Conservation (phyloP, 371 early-diverging fungal species). For the Aphelidium insulamus region DNA sequence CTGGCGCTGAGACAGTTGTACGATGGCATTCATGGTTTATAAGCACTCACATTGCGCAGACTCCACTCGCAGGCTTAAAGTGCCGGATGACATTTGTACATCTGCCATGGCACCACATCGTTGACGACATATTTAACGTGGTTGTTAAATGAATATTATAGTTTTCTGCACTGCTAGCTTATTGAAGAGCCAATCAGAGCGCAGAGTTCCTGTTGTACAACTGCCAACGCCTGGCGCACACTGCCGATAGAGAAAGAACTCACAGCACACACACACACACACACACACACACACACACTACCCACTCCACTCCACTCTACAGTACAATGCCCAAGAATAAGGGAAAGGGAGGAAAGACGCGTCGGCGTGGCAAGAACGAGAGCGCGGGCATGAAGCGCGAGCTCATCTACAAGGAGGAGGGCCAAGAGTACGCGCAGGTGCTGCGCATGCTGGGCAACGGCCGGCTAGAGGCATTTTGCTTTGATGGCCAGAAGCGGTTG, state of each 20-base stretch:
- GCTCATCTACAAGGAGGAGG: constrained; percentile 80
- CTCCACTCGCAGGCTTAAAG: constrained; percentile 22
- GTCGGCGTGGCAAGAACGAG: constrained; percentile 93
- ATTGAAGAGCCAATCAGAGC: no score
- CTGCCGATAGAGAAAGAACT: no score
- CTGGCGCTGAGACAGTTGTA: constrained; percentile 4
- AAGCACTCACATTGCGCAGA: constrained; percentile 13
- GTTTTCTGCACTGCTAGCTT: no score
- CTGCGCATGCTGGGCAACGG: constrained; percentile 91
- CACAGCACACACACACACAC: no score
- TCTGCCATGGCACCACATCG: no score
- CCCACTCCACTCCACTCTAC: no score
- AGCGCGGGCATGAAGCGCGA: constrained; percentile 85
- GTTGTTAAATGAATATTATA: no score
- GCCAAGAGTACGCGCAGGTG: constrained; percentile 94
- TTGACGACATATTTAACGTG: no score
- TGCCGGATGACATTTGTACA: constrained; percentile 65
- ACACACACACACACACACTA: no score
- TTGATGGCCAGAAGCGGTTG: constrained; percentile 77
- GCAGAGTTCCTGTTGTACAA: no score
- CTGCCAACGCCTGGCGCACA: no score
- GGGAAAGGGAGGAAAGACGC: constrained; percentile 93
- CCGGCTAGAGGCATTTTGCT: constrained; percentile 80
- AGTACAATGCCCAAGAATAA: constrained; percentile 71
- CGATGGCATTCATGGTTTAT: constrained; percentile 14